Evolutionary conservation across 169 alveolate genomes (phyloP), one percentile per base, ranked within the genome.

Genomic region (Cryptosporidium ryanae): DNA sequence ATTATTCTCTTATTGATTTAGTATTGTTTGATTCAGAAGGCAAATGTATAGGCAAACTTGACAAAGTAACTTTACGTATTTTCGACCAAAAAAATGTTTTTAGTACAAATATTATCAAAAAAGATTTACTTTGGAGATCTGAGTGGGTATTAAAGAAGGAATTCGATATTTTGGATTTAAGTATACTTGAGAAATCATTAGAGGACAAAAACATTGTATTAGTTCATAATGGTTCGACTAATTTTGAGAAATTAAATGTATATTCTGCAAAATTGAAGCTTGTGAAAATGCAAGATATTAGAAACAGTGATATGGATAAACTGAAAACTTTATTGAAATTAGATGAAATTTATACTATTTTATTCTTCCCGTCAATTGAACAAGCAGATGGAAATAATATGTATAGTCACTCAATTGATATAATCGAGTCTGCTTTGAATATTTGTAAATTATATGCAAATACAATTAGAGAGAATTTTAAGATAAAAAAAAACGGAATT

Each of bases 1-100:
- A 65, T 3, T 65, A 84, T 25, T 90, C 91, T 1, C 25, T 66
- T 4, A 65, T 83, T 29, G 63, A 70, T 38, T 66, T 84, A 2
- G 43, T 59, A 44, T 48, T 76, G 32, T 76, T 59, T 43, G 71
- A 59, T 38, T 76, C 87, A 15, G 64, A 76, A 43, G 76, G 87
- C 0, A 38, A 17, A 25, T 76, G 68, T 59, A 29, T 76, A 23
- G 87, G 68, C 2, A 43, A 76, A 55, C 25, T 76, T 8, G 61
- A 23, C 1, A 76, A 61, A 18, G 71, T 76, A 34, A 5, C 44
- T 43, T 25, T 76, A 5, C 61, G 64, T 59, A 55, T 43, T 12
- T 32, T 76, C 27, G 50, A n/a, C 25, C 29, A 38, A 12, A 10
- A 32, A 76, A 13, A 12, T 29, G 21, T 54, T 31, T n/a, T 64